phyloP scores from a whole-genome alignment of 1,284 basidiomycete species.

The Pseudozyma tsukubaensis region DNA sequence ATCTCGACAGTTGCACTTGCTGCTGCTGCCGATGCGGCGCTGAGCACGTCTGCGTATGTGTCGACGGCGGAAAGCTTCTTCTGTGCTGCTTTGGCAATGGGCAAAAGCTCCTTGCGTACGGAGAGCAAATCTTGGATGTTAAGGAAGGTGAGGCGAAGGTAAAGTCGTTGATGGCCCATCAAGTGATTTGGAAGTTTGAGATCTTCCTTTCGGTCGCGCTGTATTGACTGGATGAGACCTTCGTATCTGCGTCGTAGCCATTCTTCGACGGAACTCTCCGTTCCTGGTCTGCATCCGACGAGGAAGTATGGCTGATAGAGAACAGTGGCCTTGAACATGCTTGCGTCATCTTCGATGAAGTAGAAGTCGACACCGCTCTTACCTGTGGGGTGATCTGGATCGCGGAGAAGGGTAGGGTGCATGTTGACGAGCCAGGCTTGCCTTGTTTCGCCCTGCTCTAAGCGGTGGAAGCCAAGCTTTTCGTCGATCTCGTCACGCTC shows the following conservation, averaged over 20 bases:
- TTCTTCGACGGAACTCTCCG: conserved; percentile 92
- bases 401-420: conserved; percentile 93
- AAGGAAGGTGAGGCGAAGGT: conserved; percentile 88
- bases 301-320: conserved; percentile 95
- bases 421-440: conserved; percentile 93
- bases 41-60: conserved; percentile 97
- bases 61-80: conserved; percentile 96
- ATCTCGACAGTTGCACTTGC: conserved; percentile 48
- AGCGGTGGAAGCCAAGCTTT: conserved; percentile 81
- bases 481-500: conserved; percentile 88
- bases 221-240: conserved; percentile 79
- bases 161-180: conserved; percentile 87
- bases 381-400: conserved; percentile 69
- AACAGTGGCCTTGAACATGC: conserved; percentile 93
- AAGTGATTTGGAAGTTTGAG: conserved; percentile 95
- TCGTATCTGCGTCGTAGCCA: conserved; percentile 95
- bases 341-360: conserved; percentile 96
- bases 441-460: conserved; percentile 61
- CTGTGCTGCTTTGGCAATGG: conserved; percentile 87
- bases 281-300: conserved; percentile 83
- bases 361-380: conserved; percentile 90
- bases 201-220: conserved; percentile 89
- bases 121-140: conserved; percentile 91
- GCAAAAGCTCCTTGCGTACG: conserved; percentile 87
- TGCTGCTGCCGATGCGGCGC: conserved; percentile 56